Evolutionary conservation across 2,329 filamentous ascomycete species (phyloP), one percentile per base, ranked within the genome.

Genomic region (Xylariomycetidae sp.): DNA sequence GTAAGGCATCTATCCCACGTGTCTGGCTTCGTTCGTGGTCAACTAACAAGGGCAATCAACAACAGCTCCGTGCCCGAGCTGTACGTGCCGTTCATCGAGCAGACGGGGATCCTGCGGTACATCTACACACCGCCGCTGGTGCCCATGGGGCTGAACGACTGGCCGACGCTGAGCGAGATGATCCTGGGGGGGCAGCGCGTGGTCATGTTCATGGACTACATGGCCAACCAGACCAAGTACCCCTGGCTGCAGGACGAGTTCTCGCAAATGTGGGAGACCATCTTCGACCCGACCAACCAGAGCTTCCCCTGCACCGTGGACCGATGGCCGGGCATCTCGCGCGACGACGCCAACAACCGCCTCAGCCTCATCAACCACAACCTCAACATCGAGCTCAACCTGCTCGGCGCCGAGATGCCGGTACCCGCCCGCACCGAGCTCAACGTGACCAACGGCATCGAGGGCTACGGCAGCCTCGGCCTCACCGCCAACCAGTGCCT

Each of bases 281-380:
- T 86, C 0, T 96, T 94, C 56, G 85, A 88, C 33, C 88, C 78
- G 3, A 53, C 59, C 12, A 57, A 78, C 53, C 62, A 62, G 30
- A 57, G 59, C 1, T 94, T 95, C 56, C 88, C 88, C 0, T 96
- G 89, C 63, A 80, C 67, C 1, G 70, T 81, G 23, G 77, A 95
- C 54, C 80, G 89, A 0, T 88, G 89, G 1, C 86, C 86, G 0
- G 65, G 74, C 27, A 64, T 94, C 37, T 50, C 63, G 3, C 51
- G 56, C 0, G 61, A 70, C 3, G 68, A 75, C 6, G 72, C 75
- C 0, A 64, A 67, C 37, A 67, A 80, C 18, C 72, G 80, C 27
- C 70, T 94, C 61, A 94, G 89, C 56, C 72, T 95, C 53, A 75
- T 84, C 51, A 96, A 96, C 61, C 89, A 96, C 66, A 96, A 96